These are phyloP conservation scores for Sideroxylon spinosum DNA, from an alignment of 179 eudicot species.

Conservation along the genomic window DNA sequence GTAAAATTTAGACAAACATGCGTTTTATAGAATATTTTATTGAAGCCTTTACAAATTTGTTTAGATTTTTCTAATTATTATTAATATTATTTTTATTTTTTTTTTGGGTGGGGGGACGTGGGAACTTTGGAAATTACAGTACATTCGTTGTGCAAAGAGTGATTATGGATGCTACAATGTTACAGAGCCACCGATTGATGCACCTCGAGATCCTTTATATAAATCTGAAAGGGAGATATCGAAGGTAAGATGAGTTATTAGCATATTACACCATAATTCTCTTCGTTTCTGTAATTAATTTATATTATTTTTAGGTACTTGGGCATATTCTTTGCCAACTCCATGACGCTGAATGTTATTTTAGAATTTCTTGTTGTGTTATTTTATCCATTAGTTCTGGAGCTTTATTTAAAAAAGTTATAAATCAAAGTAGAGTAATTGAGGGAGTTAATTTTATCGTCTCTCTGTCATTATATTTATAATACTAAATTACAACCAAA, in stretches of 20 bases:
- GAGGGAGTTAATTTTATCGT: no score
- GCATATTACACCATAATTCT: not conserved
- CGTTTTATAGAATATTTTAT: not conserved
- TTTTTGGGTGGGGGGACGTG: no score
- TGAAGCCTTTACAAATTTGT: not conserved
- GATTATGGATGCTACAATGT: slow-evolving; percentile 91
- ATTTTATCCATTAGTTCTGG: not conserved
- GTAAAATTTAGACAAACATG: not conserved
- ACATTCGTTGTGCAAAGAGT: slow-evolving; percentile 86
- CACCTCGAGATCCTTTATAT: slow-evolving; percentile 92
- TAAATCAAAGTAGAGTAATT: no score
- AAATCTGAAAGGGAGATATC: slow-evolving; percentile 75
- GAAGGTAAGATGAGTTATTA: slow-evolving; percentile 42
- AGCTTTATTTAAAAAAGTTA: no score
- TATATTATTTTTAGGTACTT: not conserved
- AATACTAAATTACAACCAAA: no score
- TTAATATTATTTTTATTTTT: no score
- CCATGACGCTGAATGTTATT: not conserved
- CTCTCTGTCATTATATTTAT: no score
- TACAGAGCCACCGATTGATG: slow-evolving; percentile 96
- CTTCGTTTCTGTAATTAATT: not conserved
- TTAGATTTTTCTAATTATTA: no score
- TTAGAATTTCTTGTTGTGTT: not conserved
- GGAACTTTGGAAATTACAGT: slow-evolving; percentile 39
- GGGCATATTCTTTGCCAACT: no score